Evolutionary conservation across 73 alveolate genomes (phyloP), one percentile per base, ranked within the genome.

Genomic region (Durusdinium trenchii): DNA sequence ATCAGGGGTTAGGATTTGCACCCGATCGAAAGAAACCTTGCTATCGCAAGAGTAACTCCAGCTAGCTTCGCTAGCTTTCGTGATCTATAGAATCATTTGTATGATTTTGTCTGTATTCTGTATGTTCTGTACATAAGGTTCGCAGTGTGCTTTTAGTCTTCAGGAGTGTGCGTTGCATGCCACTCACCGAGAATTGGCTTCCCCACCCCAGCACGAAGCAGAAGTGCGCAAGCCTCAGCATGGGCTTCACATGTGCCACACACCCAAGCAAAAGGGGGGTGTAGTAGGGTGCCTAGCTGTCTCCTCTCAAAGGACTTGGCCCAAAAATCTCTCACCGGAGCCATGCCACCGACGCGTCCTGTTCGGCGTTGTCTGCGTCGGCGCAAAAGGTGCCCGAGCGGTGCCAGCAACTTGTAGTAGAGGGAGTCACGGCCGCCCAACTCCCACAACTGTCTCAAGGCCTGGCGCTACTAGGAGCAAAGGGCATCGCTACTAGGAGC

Each of bases 321-420:
- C 18, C 73, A 60, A 60, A 23, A 23, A 23, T 60, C 30, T 60
- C 73, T 60, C 30, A 32, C 30, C 73, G 30, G 73, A 60, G 30
- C 30, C 18, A 60, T 23, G 73, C 73, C 73, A 60, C 73, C 73
- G 3, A 60, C 23, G 32, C 23, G 69, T 57, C 35, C 86, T 14
- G 79, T 18, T 9, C 79, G 9, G 79, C 69, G 69, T 12, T 23
- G 32, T 40, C 35, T n/a, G n/a, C n/a, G n/a, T n/a, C n/a, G n/a
- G n/a, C n/a, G n/a, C 52, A 75, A 38, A 35, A 5, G n/a, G 52
- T 6, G 40, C 2, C 45, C 67, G 32, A 57, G 79, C 98, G 99
- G 99, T 50, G 99, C 91, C 50, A 94, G 69, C 62, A 94, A 69
- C 99, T 94, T 94, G 99, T 94, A 94, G 94, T 94, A 85, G 50